A percentile compares a stretch with the other conserved stretches of the same genome.
Conservation (phyloP, 768 basidiomycete genomes). For the Amanita phalloides region DNA sequence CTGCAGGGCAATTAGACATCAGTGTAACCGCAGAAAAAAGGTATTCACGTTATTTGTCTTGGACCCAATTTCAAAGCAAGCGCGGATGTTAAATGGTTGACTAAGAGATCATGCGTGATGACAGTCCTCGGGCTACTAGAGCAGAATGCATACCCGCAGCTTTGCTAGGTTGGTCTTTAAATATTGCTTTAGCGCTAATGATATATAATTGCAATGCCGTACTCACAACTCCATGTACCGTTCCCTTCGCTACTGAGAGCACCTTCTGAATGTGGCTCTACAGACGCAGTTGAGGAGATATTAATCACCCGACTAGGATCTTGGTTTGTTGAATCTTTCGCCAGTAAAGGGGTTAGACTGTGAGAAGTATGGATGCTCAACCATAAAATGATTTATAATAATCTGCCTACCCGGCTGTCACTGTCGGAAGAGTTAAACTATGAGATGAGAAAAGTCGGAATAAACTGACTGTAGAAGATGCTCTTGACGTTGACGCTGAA, state of each 20-base stretch:
- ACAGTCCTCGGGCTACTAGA: neutral
- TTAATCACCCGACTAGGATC: slow-evolving; percentile 77
- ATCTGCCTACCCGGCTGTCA: slow-evolving; percentile 3
- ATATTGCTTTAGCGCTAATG: slow-evolving; percentile 1
- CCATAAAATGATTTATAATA: neutral
- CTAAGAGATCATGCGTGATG: slow-evolving; percentile 16
- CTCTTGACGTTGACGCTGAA: slow-evolving; percentile 81
- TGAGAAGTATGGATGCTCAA: neutral
- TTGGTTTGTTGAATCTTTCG: slow-evolving; percentile 47
- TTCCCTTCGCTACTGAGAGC: slow-evolving; percentile 39
- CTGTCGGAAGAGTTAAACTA: neutral
- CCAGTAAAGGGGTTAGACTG: slow-evolving; percentile 48
- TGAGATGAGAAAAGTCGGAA: neutral
- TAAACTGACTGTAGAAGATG: slow-evolving; percentile 64
- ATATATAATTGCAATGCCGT: neutral
- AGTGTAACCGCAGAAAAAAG: slow-evolving; percentile 2
- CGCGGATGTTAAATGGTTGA: slow-evolving; percentile 70
- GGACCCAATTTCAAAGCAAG: slow-evolving; percentile 57
- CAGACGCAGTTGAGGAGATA: slow-evolving; percentile 61
- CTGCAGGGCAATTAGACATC: slow-evolving; percentile 21
- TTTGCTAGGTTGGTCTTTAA: slow-evolving; percentile 67
- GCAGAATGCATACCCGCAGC: slow-evolving; percentile 44
- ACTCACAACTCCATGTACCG: slow-evolving; percentile 76
- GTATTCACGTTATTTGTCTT: slow-evolving; percentile 53
- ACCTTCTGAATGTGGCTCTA: slow-evolving; percentile 41